Conservation (phyloP, 2,329 filamentous ascomycete species). For the Alternaria conjuncta region DNA sequence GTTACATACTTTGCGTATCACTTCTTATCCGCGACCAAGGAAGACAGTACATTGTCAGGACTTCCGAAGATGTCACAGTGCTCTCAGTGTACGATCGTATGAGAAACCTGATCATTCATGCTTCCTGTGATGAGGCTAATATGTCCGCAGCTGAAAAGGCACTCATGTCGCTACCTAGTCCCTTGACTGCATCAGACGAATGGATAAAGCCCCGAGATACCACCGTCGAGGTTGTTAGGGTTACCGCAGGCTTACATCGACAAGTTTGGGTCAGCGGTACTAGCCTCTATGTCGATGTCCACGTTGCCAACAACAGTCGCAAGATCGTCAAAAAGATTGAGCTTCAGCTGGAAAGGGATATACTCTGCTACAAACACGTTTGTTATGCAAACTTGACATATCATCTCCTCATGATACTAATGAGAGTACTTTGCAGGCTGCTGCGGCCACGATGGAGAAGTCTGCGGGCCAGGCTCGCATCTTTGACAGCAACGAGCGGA, state of each 20-base stretch:
- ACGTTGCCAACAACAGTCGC: slow-evolving; percentile 58
- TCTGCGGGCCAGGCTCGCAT: slow-evolving; percentile 59
- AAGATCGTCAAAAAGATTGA: slow-evolving; percentile 60
- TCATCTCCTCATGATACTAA: slow-evolving; percentile 22
- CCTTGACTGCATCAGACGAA: slow-evolving; percentile 59
- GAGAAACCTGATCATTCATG: slow-evolving; percentile 6
- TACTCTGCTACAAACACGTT: slow-evolving; percentile 60
- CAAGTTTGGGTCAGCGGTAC: slow-evolving; percentile 65
- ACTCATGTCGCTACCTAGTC: slow-evolving; percentile 60
- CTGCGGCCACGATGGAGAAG: slow-evolving; percentile 57
- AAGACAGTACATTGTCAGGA: slow-evolving; percentile 58
- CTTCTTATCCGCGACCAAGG: slow-evolving; percentile 56
- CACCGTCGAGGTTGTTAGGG: slow-evolving; percentile 52
- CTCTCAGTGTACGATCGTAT: slow-evolving; percentile 62
- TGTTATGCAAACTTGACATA: slow-evolving; percentile 13
- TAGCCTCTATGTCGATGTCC: slow-evolving; percentile 61
- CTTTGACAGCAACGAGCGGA: slow-evolving; percentile 59
- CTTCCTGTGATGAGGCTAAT: no score
- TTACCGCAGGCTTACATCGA: slow-evolving; percentile 62
- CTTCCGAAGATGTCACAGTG: slow-evolving; percentile 58
- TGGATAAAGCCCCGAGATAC: slow-evolving; percentile 50
- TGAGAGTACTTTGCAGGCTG: slow-evolving; percentile 44
- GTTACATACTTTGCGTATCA: slow-evolving; percentile 58
- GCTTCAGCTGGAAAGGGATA: slow-evolving; percentile 59
- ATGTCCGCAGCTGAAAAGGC: slow-evolving; percentile 57